A percentile compares a stretch with the other conserved stretches of the same genome.
Conservation (phyloP, 768 basidiomycete species). For the Tulasnella sp. region DNA sequence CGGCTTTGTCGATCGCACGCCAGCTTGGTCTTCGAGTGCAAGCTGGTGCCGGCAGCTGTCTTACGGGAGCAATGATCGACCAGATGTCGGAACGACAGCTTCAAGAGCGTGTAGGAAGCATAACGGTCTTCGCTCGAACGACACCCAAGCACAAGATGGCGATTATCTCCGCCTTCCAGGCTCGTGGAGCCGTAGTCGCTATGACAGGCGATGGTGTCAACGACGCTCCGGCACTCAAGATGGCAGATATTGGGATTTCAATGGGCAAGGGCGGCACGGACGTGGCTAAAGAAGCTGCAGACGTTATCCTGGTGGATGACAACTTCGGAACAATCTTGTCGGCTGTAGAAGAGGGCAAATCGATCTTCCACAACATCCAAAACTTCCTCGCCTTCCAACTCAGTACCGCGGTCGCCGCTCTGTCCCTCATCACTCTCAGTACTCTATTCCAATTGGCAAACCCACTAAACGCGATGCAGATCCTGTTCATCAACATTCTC, state of each 20-base stretch:
- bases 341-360: constrained; percentile 96
- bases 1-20: constrained; percentile 82
- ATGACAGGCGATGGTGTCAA: constrained; percentile 99
- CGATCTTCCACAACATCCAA: constrained; percentile 98
- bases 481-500: constrained; percentile 97
- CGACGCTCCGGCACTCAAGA: constrained; percentile 93
- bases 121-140: constrained; percentile 91
- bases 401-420: constrained; percentile 92
- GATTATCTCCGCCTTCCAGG: constrained; percentile 90
- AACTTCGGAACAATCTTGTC: constrained; percentile 93
- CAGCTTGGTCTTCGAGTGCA: constrained; percentile 77
- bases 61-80: constrained; percentile 84
- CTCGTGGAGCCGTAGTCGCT: constrained; percentile 82
- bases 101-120: constrained; percentile 67
- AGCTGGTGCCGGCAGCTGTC: constrained; percentile 38
- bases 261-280: constrained; percentile 99
- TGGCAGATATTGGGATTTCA: constrained; percentile 96
- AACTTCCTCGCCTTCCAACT: constrained; percentile 97
- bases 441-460: constrained; percentile 86
- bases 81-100: constrained; percentile 75
- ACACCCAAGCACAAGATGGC: constrained; percentile 98
- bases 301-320: constrained; percentile 95
- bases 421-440: constrained; percentile 91
- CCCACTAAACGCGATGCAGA: constrained; percentile 97
- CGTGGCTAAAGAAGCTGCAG: constrained; percentile 96